Conservation (phyloP, 2,329 filamentous ascomycete species). For the Microascus cirrosus region DNA sequence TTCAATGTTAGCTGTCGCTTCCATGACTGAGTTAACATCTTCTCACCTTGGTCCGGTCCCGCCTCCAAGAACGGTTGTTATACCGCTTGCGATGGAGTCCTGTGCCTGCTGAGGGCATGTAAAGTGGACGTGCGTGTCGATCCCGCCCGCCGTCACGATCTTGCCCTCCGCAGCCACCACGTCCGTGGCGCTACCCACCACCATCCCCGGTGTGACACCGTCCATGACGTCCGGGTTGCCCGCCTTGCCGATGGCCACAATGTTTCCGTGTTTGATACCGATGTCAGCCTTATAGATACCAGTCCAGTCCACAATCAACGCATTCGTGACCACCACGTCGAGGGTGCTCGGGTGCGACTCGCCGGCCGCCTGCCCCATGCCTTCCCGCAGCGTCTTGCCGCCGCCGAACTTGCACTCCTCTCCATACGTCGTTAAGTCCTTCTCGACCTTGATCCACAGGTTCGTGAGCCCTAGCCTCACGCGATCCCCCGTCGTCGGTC, state of each 20-base stretch:
- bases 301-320: constrained; percentile 78
- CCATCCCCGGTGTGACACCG: constrained; percentile 64
- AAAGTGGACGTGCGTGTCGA: constrained; percentile 87
- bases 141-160: constrained; percentile 82
- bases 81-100: constrained; percentile 72
- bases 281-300: constrained; percentile 97
- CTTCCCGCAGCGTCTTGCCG: constrained; percentile 85
- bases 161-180: constrained; percentile 83
- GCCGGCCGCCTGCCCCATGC: constrained; percentile 87
- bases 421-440: constrained; percentile 72
- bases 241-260: constrained; percentile 84
- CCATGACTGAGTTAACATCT: background rate
- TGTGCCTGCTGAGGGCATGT: constrained; percentile 89
- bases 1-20: constrained; percentile 10
- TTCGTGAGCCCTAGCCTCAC: constrained; percentile 74
- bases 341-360: constrained; percentile 59
- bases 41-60: constrained; percentile 77
- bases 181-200: constrained; percentile 82
- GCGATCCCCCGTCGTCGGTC: constrained; percentile 80
- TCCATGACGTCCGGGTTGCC: constrained; percentile 98
- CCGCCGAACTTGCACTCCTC: constrained; percentile 95
- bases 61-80: constrained; percentile 85
- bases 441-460: constrained; percentile 84
- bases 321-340: constrained; percentile 82
- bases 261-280: constrained; percentile 77